Conservation (phyloP, 2,329 filamentous ascomycete species). For the Colletotrichum higginsianum region DNA sequence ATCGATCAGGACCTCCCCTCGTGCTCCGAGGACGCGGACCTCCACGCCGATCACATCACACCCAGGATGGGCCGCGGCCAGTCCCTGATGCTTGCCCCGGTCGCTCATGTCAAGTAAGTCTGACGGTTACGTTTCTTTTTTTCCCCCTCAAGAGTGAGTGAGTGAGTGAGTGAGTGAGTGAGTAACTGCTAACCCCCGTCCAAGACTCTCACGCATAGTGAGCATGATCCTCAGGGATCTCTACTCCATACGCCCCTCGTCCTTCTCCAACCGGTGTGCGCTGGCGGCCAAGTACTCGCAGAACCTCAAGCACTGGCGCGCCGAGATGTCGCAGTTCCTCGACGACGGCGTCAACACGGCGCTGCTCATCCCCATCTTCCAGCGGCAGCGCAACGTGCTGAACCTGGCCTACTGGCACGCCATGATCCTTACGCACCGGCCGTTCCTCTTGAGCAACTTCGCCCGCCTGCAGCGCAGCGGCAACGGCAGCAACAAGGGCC, state of each 20-base stretch:
- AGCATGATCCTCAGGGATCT: constrained; percentile 53
- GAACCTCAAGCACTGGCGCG: constrained; percentile 54
- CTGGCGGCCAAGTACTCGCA: constrained; percentile 50
- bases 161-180: too few species aligned
- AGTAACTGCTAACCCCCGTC: background rate
- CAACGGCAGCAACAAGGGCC: constrained; percentile 15
- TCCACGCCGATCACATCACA: constrained; percentile 39
- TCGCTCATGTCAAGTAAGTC: constrained; percentile 54
- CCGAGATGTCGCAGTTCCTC: constrained; percentile 54
- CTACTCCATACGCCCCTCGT: constrained; percentile 54
- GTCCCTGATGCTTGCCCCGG: constrained; percentile 52
- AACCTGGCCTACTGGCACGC: constrained; percentile 61
- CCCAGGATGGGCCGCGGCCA: constrained; percentile 40
- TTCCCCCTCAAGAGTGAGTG: too few species aligned
- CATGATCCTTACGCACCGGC: constrained; percentile 56
- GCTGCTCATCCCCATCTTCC: constrained; percentile 56
- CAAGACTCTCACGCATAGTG: constrained; percentile 53
- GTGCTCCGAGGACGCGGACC: constrained; percentile 64
- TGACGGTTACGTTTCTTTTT: background rate
- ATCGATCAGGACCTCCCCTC: constrained; percentile 74
- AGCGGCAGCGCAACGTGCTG: constrained; percentile 58
- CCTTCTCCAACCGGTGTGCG: constrained; percentile 45
- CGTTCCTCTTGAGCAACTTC: constrained; percentile 56
- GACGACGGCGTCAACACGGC: constrained; percentile 54
- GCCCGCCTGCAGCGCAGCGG: constrained; percentile 44